These are phyloP conservation scores for Tympanopsis confertula DNA, from an alignment of 2,329 filamentous ascomycete species.

Conservation along the genomic window DNA sequence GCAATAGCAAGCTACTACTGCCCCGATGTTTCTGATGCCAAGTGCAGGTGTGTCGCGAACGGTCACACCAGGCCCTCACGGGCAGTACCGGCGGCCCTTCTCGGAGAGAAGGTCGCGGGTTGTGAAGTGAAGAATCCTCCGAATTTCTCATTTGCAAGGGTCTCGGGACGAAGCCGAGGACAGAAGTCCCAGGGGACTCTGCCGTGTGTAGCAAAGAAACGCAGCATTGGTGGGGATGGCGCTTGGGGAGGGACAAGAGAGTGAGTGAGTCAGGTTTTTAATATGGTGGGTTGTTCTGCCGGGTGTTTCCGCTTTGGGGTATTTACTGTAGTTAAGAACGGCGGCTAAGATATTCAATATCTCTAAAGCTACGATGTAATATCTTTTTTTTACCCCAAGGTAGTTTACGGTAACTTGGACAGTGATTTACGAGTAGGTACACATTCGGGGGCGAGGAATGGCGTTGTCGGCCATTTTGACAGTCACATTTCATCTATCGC, in stretches of 20 bases:
- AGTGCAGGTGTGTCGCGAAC: conserved; percentile 48
- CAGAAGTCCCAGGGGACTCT: conserved; percentile 18
- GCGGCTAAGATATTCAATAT: no score
- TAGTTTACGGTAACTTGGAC: no score
- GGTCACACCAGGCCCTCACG: conserved; percentile 60
- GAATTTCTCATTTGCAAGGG: conserved; percentile 68
- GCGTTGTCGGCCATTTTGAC: no score
- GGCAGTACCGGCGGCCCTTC: conserved; percentile 37
- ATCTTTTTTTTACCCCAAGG: no score
- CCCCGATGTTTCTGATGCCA: conserved; percentile 67
- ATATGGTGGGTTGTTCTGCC: no score
- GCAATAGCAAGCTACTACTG: conserved; percentile 7
- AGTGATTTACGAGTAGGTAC: no score
- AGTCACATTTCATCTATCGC: no score
- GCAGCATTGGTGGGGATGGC: conserved; percentile 43
- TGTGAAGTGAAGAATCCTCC: conserved; percentile 61
- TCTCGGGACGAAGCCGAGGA: conserved; percentile 7
- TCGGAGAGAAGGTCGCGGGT: conserved; percentile 17
- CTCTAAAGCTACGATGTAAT: no score
- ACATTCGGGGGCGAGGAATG: no score
- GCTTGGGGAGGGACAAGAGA: conserved; percentile 25
- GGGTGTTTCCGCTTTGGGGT: no score
- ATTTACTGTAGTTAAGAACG: no score
- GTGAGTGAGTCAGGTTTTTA: no score
- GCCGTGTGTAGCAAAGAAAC: conserved; percentile 48